Percentiles rank a stretch among this genome's conserved stretches.
Conservation (phyloP, 2,329 filamentous ascomycete species). For the Trichoderma hamatum region DNA sequence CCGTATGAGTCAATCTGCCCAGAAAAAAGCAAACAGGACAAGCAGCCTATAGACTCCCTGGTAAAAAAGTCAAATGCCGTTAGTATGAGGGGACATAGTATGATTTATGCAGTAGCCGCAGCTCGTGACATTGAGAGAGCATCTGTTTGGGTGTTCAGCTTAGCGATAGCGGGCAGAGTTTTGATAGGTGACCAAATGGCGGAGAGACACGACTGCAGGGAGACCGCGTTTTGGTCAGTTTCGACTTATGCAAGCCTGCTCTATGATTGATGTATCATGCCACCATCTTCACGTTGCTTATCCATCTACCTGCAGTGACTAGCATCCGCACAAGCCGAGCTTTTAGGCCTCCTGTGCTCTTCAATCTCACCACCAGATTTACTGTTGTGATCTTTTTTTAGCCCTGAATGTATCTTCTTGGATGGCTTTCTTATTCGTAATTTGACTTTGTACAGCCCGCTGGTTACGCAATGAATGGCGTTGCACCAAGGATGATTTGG, state of each 20-base stretch:
- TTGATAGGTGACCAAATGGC: conserved; percentile 11
- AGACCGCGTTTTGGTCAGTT: neutral
- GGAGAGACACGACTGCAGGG: conserved; percentile 7
- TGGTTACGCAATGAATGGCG: neutral
- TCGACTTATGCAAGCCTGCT: neutral
- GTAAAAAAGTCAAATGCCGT: neutral
- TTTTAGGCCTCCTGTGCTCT: neutral
- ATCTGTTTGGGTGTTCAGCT: conserved; percentile 13
- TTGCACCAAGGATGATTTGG: neutral
- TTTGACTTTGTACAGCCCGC: neutral
- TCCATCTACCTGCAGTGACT: neutral
- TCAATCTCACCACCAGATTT: neutral
- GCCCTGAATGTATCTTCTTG: neutral
- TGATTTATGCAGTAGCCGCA: conserved; percentile 7
- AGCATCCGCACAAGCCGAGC: neutral
- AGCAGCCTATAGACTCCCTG: neutral
- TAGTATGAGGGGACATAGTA: neutral
- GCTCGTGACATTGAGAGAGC: conserved; percentile 14
- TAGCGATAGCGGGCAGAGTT: neutral
- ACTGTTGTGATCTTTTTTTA: neutral
- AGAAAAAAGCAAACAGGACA: conserved; percentile 1
- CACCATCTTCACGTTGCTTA: neutral
- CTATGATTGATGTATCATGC: neutral
- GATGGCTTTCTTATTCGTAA: neutral
- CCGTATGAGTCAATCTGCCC: neutral